Percentiles rank a stretch among this genome's conserved stretches.
Evolutionary conservation across 2,329 filamentous ascomycete species (phyloP).

Genomic region (Aspergillus amoenus): DNA sequence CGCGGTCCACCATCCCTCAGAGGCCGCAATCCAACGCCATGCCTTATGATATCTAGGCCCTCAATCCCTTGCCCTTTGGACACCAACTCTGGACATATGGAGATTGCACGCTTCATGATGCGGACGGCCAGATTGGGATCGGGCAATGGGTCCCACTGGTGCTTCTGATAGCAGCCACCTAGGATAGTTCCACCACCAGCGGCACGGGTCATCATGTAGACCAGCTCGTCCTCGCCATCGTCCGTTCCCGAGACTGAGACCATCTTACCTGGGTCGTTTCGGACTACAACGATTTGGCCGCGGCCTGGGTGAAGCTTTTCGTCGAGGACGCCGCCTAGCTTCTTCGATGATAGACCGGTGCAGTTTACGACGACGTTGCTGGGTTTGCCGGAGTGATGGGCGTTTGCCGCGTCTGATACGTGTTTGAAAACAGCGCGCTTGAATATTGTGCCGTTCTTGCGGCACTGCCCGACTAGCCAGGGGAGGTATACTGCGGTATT

Average conservation of each 20-base stretch:
- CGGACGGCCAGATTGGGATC: slow-evolving; percentile 77
- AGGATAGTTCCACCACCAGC: slow-evolving; percentile 75
- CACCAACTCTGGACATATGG: slow-evolving; percentile 37
- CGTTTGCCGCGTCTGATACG: slow-evolving; percentile 65
- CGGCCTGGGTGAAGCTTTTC: slow-evolving; percentile 69
- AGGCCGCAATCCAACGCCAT: slow-evolving; percentile 79
- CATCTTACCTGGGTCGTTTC: slow-evolving; percentile 75
- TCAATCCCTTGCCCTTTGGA: slow-evolving; percentile 65
- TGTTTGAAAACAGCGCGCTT: slow-evolving; percentile 66
- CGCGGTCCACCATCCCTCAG: slow-evolving; percentile 71
- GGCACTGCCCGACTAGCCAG: slow-evolving; percentile 79
- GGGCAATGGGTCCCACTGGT: slow-evolving; percentile 74
- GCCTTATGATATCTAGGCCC: slow-evolving; percentile 71
- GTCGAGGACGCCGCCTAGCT: slow-evolving; percentile 80
- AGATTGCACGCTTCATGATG: slow-evolving; percentile 71
- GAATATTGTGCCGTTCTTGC: slow-evolving; percentile 68
- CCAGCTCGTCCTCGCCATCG: slow-evolving; percentile 68
- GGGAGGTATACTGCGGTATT: slow-evolving; percentile 86
- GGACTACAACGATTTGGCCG: slow-evolving; percentile 80
- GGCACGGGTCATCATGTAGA: slow-evolving; percentile 82
- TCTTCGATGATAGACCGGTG: slow-evolving; percentile 73
- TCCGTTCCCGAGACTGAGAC: slow-evolving; percentile 68
- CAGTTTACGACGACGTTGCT: slow-evolving; percentile 79
- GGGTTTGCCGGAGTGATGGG: slow-evolving; percentile 57
- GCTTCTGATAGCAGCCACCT: slow-evolving; percentile 79